Evolutionary conservation across 345 rosid species (phyloP).

Genomic region (Cardiospermum halicacabum): DNA sequence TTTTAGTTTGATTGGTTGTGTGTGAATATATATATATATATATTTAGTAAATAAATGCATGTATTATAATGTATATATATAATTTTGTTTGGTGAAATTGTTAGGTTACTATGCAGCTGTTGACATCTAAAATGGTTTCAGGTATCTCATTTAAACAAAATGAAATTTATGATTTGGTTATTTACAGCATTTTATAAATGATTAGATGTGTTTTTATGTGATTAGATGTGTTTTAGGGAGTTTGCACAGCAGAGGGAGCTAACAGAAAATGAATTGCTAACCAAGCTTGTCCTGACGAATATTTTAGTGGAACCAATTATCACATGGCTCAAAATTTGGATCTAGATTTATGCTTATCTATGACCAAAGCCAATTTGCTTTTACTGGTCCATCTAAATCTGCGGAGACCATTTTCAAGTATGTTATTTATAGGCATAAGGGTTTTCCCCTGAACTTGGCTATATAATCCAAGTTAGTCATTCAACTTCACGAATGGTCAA

Average conservation of each 20-base stretch:
- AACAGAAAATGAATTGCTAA: constrained; percentile 72
- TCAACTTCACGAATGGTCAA: too few species aligned
- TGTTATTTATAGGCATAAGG: too few species aligned
- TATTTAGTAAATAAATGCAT: neutral
- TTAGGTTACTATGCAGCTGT: constrained; percentile 90
- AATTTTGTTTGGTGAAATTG: constrained; percentile 10
- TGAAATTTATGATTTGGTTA: constrained; percentile 12
- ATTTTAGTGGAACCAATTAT: constrained; percentile 46
- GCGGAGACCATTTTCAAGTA: too few species aligned
- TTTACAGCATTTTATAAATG: constrained; percentile 12
- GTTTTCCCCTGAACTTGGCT: too few species aligned
- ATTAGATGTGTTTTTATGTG: too few species aligned
- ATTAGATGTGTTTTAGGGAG: constrained; percentile 60
- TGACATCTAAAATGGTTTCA: constrained; percentile 97
- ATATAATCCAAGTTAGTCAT: too few species aligned
- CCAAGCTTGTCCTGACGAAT: constrained; percentile 46
- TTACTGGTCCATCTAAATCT: too few species aligned
- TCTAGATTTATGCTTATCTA: too few species aligned
- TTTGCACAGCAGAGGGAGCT: constrained; percentile 96
- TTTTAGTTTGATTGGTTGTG: constrained; percentile 1
- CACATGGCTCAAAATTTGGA: too few species aligned
- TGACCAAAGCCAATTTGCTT: too few species aligned
- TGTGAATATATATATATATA: constrained; percentile 1
- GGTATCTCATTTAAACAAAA: constrained; percentile 33
- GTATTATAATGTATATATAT: constrained; percentile 4